Conservation (phyloP, 208 protist species). For the Endotrypanum monterogeii region DNA sequence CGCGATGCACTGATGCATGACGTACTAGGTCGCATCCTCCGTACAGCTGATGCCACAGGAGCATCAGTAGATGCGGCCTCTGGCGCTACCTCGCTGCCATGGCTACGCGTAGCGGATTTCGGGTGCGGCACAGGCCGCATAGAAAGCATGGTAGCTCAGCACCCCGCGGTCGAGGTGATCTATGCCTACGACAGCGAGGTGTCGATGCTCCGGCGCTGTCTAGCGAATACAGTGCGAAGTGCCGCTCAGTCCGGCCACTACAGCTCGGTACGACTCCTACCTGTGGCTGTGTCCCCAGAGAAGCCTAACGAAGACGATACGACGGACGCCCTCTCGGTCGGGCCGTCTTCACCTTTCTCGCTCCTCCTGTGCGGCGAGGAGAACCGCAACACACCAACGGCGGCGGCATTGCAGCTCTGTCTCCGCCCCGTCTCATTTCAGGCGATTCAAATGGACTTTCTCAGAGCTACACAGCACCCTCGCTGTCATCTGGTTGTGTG, state of each 20-base stretch:
- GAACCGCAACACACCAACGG: not conserved
- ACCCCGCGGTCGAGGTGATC: conserved; percentile 47
- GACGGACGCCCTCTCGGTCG: not conserved
- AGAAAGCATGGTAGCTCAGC: conserved; percentile 49
- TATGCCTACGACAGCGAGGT: conserved; percentile 79
- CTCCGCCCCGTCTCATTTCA: conserved; percentile 55
- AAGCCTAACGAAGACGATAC: not conserved
- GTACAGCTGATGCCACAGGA: not conserved
- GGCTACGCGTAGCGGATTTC: conserved; percentile 66
- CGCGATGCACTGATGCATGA: conserved; percentile 42
- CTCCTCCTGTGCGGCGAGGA: not conserved
- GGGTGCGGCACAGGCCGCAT: conserved; percentile 86
- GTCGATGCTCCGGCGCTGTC: conserved; percentile 64
- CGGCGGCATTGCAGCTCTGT: conserved; percentile 37
- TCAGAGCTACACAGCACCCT: conserved; percentile 37
- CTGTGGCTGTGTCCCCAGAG: conserved; percentile 5
- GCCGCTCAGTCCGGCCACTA: conserved; percentile 26
- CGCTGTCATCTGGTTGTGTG: conserved; percentile 61
- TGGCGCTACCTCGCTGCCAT: conserved; percentile 6
- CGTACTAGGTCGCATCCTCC: conserved; percentile 37
- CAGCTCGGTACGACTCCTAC: conserved; percentile 13
- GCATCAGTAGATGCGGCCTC: not conserved
- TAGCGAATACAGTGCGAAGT: conserved; percentile 52
- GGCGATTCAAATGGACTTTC: conserved; percentile 44
- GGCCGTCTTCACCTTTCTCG: not conserved